These are phyloP conservation scores for Lunasporangiospora selenospora DNA, from an alignment of 192 early-diverging fungal genomes.

Conservation along the genomic window DNA sequence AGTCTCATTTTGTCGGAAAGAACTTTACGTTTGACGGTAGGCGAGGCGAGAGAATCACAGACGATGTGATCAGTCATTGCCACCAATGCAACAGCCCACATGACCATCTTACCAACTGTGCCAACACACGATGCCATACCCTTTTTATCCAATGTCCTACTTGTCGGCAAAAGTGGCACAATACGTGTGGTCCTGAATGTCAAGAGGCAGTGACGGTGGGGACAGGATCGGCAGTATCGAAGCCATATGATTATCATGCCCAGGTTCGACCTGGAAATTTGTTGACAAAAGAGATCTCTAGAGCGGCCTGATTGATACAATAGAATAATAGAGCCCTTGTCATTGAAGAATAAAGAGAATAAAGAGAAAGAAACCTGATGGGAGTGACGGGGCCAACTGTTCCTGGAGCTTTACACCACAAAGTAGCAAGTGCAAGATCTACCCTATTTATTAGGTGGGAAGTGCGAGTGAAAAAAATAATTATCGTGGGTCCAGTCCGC, in stretches of 20 bases:
- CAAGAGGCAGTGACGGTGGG: constrained; percentile 24
- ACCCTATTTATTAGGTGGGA: too few relatives aligned
- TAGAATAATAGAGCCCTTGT: not conserved
- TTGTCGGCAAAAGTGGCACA: constrained; percentile 55
- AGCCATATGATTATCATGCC: constrained; percentile 40
- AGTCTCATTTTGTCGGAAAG: constrained; percentile 72
- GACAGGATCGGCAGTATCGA: constrained; percentile 12
- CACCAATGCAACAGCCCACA: constrained; percentile 70
- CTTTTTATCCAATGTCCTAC: constrained; percentile 72
- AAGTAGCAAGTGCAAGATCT: too few relatives aligned
- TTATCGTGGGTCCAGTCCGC: too few relatives aligned
- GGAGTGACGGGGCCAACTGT: too few relatives aligned
- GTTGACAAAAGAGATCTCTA: not conserved
- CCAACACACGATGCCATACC: constrained; percentile 73
- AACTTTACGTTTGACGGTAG: constrained; percentile 87
- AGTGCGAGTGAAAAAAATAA: too few relatives aligned
- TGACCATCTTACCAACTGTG: constrained; percentile 73
- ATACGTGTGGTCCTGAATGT: constrained; percentile 56
- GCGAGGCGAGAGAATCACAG: constrained; percentile 70
- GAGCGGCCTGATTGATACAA: constrained; percentile 7
- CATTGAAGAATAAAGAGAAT: too few relatives aligned
- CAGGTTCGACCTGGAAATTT: constrained; percentile 29
- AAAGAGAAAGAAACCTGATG: too few relatives aligned
- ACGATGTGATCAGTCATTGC: constrained; percentile 68
- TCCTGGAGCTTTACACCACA: too few relatives aligned